These are phyloP conservation scores for Sclerotinia subarctica DNA, from an alignment of 2,329 filamentous ascomycete species.

Conservation along the genomic window DNA sequence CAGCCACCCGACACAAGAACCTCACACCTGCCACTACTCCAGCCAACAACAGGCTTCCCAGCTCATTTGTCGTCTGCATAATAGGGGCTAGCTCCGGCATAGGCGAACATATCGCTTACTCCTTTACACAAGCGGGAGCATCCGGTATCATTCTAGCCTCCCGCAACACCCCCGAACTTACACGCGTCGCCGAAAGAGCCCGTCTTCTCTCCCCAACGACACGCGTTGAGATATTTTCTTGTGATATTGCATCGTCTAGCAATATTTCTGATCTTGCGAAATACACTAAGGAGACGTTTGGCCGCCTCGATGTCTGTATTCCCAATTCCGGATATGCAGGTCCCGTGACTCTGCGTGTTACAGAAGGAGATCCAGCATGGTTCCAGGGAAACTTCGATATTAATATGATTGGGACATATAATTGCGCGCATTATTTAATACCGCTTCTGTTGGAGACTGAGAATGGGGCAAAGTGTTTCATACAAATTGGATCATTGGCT, in stretches of 20 bases:
- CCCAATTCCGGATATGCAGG: conserved; percentile 19
- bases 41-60: conserved; percentile 7
- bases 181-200: conserved; percentile 9
- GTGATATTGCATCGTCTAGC: conserved; percentile 6
- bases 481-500: conserved; percentile 14
- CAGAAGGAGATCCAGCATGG: conserved; percentile 9
- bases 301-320: conserved; percentile 20
- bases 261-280: conserved; percentile 1
- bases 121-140: conserved; percentile 14
- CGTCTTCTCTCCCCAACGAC: not conserved
- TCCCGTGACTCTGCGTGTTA: conserved; percentile 17
- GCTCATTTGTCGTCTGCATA: conserved; percentile 15
- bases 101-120: conserved; percentile 22
- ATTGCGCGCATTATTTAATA: conserved; percentile 16
- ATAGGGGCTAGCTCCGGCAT: conserved; percentile 21
- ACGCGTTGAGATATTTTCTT: not conserved
- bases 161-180: not conserved
- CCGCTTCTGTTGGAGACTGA: conserved; percentile 13
- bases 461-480: conserved; percentile 2
- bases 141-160: conserved; percentile 17
- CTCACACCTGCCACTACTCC: conserved; percentile 10
- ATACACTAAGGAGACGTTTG: not conserved
- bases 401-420: conserved; percentile 15
- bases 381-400: conserved; percentile 16
- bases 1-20: not conserved